Conservation (phyloP, 768 basidiomycete genomes). For the Pleurotus ostreatus region DNA sequence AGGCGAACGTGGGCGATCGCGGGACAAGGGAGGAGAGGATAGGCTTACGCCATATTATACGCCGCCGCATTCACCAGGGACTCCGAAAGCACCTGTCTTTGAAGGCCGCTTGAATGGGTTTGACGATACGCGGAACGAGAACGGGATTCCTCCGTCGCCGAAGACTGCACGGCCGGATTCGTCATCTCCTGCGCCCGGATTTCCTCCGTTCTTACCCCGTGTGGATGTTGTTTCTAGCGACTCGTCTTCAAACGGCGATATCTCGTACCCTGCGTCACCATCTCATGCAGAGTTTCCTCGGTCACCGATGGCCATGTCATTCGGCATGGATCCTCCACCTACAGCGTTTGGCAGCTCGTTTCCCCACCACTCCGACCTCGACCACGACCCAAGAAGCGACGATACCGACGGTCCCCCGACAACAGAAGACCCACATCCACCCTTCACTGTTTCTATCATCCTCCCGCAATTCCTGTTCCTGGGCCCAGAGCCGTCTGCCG, state of each 20-base stretch:
- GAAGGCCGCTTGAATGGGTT: background rate
- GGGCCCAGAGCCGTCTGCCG: constrained; percentile 78
- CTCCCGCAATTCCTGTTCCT: constrained; percentile 88
- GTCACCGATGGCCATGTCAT: constrained; percentile 1
- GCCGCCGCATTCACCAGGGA: constrained; percentile 49
- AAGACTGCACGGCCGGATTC: constrained; percentile 60
- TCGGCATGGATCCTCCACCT: constrained; percentile 12
- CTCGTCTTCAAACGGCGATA: background rate
- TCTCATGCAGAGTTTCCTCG: constrained; percentile 5
- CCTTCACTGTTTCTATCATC: constrained; percentile 86
- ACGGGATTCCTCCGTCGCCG: constrained; percentile 48
- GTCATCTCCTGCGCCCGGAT: constrained; percentile 9
- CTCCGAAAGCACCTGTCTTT: constrained; percentile 27
- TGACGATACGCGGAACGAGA: background rate
- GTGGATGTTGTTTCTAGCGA: background rate
- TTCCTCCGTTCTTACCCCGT: background rate
- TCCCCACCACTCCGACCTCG: background rate
- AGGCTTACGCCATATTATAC: constrained; percentile 49
- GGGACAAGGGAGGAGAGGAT: constrained; percentile 19
- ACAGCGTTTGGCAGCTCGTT: constrained; percentile 9
- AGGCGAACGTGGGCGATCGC: background rate
- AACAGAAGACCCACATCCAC: constrained; percentile 55
- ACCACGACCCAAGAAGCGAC: constrained; percentile 7
- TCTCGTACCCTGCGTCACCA: background rate
- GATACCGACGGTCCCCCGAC: constrained; percentile 50